Conservation (phyloP, 1,284 basidiomycete species). For the Marasmius fiardii region DNA sequence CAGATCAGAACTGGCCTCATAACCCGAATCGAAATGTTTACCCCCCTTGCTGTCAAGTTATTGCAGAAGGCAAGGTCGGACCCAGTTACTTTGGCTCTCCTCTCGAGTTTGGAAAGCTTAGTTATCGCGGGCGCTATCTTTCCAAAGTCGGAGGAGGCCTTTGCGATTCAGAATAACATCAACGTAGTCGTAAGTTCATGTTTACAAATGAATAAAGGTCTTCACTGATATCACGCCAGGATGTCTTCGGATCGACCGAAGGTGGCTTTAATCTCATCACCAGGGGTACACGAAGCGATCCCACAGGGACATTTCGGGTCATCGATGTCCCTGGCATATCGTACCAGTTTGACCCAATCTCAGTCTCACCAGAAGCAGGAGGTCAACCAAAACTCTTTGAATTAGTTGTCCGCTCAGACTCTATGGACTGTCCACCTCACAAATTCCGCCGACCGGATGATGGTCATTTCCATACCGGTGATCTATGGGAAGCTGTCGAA, state of each 20-base stretch:
- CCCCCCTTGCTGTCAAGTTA: not conserved
- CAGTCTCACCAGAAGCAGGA: no score
- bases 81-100: not conserved
- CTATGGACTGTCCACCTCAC: conserved; percentile 45
- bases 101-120: not conserved
- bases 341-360: conserved; percentile 58
- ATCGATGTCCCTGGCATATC: conserved; percentile 50
- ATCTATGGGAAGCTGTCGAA: conserved; percentile 43
- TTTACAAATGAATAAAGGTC: no score
- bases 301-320: conserved; percentile 32
- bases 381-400: no score
- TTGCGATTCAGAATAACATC: not conserved
- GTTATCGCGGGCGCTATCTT: not conserved
- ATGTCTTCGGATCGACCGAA: conserved; percentile 75
- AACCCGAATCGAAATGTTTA: not conserved
- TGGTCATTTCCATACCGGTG: conserved; percentile 53
- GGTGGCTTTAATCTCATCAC: not conserved
- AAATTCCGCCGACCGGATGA: conserved; percentile 40
- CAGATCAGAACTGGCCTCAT: not conserved
- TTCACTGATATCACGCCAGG: conserved; percentile 34
- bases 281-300: not conserved
- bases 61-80: not conserved
- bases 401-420: conserved; percentile 44
- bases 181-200: not conserved
- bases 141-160: not conserved